Base-by-base conservation (phyloP, 2,329 filamentous ascomycete genomes). In the Saccharata proteae region DNA sequence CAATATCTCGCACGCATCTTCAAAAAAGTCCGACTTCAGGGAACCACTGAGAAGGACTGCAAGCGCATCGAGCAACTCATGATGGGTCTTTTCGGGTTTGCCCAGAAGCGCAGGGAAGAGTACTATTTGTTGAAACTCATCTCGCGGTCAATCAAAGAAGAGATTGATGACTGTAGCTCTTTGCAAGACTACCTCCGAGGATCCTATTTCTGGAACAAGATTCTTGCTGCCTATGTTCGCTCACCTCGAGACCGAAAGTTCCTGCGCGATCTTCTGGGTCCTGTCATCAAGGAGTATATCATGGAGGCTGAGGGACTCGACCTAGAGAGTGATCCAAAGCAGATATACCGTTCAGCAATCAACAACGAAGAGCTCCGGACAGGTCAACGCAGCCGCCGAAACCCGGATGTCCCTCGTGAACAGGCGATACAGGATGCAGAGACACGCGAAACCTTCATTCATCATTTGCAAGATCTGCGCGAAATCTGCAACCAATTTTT, bases 331-430 rank as follows among this genome's bases (percentile, higher is more conserved):
- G 90, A 98, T 49, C 90, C 90, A 0, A 79, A 96, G 65, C 88
- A 96, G 45, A 98, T 98, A 35, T 96, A 98, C 58, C 75, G 82
- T 24, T 90, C 85, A 4, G 78, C 84, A 10, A 92, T 98, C 59
- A 96, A 92, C 61, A 93, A 98, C 46, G 88, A 96, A 55, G 90
- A 98, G 58, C 73, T 98, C 15, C 77, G 84, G 12, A 98, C 90
- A 0, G 90, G 90, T 4, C 74, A 76, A 41, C 75, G 83, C 13
- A 93, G 86, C 52, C 72, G 71, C 29, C 72, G 90, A 39, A 80
- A 77, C 19, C 74, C 83, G 10, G 85, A 94, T 43, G 78, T 98
- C 19, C 80, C 84, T 1, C 74, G 86, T 39, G 90, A 98, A 52
- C 69, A 92, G 43, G 90, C 90, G n/a, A 94, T 98, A 52, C 79